Evolutionary conservation across 2,329 filamentous ascomycete species (phyloP).

Genomic region (Rugonectria rugulosa): DNA sequence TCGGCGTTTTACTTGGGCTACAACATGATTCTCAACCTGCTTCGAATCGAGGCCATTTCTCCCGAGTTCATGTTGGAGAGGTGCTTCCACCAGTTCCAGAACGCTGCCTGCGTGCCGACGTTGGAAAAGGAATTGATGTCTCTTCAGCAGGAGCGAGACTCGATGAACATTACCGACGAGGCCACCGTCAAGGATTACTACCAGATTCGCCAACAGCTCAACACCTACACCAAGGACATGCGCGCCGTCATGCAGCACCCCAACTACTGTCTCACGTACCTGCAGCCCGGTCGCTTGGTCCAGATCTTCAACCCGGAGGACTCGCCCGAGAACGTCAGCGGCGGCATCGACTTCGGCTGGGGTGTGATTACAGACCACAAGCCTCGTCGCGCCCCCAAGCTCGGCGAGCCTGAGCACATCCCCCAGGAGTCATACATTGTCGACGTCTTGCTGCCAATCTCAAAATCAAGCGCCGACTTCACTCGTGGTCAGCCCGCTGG

Average conservation of each 20-base stretch:
- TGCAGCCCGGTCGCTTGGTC: constrained; percentile 88
- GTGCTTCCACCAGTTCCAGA: constrained; percentile 99
- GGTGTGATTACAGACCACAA: constrained; percentile 83
- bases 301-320: constrained; percentile 76
- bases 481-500: constrained; percentile 42
- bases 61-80: constrained; percentile 99
- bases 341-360: constrained; percentile 83
- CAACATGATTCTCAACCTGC: constrained; percentile 98
- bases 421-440: constrained; percentile 83
- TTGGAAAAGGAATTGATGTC: constrained; percentile 85
- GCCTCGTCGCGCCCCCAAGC: constrained; percentile 70
- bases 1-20: constrained; percentile 98
- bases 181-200: constrained; percentile 93
- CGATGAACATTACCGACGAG: constrained; percentile 84
- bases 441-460: constrained; percentile 77
- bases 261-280: constrained; percentile 81
- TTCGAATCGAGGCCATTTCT: constrained; percentile 98
- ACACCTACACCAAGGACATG: constrained; percentile 87
- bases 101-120: constrained; percentile 82
- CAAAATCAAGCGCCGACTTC: constrained; percentile 58
- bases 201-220: constrained; percentile 83
- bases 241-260: constrained; percentile 91
- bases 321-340: constrained; percentile 50
- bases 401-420: constrained; percentile 70
- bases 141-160: constrained; percentile 77